phyloP scores from a whole-genome alignment of 1,284 basidiomycete genomes.

The Tilletia caries region DNA sequence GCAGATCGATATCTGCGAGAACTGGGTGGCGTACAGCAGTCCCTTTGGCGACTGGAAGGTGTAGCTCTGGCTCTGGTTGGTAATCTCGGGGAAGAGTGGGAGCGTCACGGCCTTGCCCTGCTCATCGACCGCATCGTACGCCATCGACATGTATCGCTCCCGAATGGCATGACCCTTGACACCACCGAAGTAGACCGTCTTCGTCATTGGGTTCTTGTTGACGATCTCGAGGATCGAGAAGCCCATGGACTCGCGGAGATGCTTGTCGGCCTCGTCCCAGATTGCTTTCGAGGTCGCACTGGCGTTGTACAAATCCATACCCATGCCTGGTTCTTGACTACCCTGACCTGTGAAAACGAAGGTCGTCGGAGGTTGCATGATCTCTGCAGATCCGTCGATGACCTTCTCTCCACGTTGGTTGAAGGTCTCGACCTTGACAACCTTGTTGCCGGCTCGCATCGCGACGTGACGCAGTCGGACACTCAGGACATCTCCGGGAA shows the following conservation, averaged over 20 bases:
- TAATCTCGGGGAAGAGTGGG: slow-evolving; percentile 49
- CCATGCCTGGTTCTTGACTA: slow-evolving; percentile 97
- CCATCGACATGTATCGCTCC: slow-evolving; percentile 98
- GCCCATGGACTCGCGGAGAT: slow-evolving; percentile 84
- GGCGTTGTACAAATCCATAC: slow-evolving; percentile 93
- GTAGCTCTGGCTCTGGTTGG: slow-evolving; percentile 59
- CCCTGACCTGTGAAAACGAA: slow-evolving; percentile 99
- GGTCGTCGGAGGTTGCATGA: slow-evolving; percentile 74
- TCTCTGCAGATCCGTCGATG: slow-evolving; percentile 84
- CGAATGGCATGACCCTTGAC: slow-evolving; percentile 97
- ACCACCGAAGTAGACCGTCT: slow-evolving; percentile 98
- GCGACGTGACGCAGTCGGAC: slow-evolving; percentile 67
- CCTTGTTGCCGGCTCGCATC: slow-evolving; percentile 60
- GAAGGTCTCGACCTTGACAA: slow-evolving; percentile 82
- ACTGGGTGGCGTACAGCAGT: slow-evolving; percentile 93
- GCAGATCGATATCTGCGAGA: slow-evolving; percentile 90
- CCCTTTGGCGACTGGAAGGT: slow-evolving; percentile 95
- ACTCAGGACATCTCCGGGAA: slow-evolving; percentile 83
- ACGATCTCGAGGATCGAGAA: slow-evolving; percentile 94
- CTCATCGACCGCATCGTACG: slow-evolving; percentile 84
- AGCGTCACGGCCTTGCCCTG: slow-evolving; percentile 67
- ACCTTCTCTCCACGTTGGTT: slow-evolving; percentile 86
- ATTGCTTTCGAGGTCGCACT: slow-evolving; percentile 91
- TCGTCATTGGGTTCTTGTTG: slow-evolving; percentile 43
- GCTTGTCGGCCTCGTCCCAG: slow-evolving; percentile 93